Base-by-base conservation (phyloP, 257 asterid genomes). In the Salvia hispanica region DNA sequence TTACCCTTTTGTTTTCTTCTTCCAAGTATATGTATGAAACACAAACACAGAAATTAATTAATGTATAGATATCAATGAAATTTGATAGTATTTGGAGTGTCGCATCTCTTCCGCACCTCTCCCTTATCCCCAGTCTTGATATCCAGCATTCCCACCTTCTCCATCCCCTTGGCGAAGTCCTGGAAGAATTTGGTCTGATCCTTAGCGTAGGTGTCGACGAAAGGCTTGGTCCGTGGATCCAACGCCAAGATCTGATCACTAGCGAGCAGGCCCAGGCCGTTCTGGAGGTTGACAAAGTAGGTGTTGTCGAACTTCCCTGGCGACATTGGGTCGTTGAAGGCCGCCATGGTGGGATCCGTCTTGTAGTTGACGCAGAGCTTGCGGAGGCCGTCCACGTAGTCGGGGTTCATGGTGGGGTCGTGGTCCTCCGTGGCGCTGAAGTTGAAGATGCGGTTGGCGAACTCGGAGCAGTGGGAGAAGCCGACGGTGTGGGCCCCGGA, bases 401-500 rank as follows among this genome's bases (percentile, higher is more conserved):
- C 72, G 0, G 91, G 90, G 70, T 92, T 83, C 84, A 87, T 59
- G 0, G 85, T 59, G 5, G 96, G 93, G 72, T 92, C 98, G 18
- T 16, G 25, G 8, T 72, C 74, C 0, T 78, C 61, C 0, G 66
- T 66, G 5, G 55, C 46, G 70, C 82, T 82, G 81, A 61, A 81
- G 0, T 82, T 77, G 79, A 70, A 90, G 70, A 92, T 69, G 21
- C 97, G 50, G 45, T 82, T 1, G 1, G 91, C 78, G 72, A 92
- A 92, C 36, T 88, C 86, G 1, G 85, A 67, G 73, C 96, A 88
- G 68, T 92, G 97, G 2, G 98, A 75, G 75, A 92, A 90, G 0
- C 98, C 97, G 13, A 92, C 74, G 1, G 97, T 92, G 76, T 90
- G 98, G 3, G 97, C 96, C 4, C 97, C 96, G 15, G 80, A 11